Percentiles rank a stretch among this genome's conserved stretches.
Conservation (phyloP, 2,329 filamentous ascomycete species). For the Fusarium coffeatum region DNA sequence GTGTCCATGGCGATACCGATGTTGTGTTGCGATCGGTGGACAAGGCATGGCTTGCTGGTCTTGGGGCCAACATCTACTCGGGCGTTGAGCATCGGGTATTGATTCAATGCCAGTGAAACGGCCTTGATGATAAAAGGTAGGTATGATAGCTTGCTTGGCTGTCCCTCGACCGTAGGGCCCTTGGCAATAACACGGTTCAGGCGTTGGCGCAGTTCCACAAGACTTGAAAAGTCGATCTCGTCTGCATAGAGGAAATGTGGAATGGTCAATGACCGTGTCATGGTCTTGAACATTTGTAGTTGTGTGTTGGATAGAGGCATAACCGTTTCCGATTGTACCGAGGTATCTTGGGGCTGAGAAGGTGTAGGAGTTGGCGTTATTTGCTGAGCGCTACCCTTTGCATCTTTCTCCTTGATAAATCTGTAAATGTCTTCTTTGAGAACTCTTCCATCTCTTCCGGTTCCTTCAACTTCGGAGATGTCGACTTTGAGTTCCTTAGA, state of each 20-base stretch:
- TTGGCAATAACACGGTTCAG: conserved; percentile 74
- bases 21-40: conserved; percentile 88
- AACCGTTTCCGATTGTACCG: conserved; percentile 73
- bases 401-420: conserved; percentile 69
- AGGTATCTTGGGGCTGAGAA: conserved; percentile 41
- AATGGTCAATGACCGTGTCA: conserved; percentile 91
- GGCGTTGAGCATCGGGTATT: conserved; percentile 89
- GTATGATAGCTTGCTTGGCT: conserved; percentile 79
- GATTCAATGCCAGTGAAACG: conserved; percentile 83
- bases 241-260: conserved; percentile 97
- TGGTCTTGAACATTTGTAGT: conserved; percentile 95
- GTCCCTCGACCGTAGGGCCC: conserved; percentile 58
- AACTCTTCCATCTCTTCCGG: conserved; percentile 90
- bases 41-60: conserved; percentile 75
- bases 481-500: conserved; percentile 82
- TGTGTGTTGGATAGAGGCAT: conserved; percentile 82
- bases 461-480: conserved; percentile 82
- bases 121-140: conserved; percentile 97
- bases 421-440: conserved; percentile 90
- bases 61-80: conserved; percentile 73
- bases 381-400: conserved; percentile 43
- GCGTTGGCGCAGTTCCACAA: conserved; percentile 77
- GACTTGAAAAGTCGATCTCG: conserved; percentile 82
- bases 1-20: conserved; percentile 97
- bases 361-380: conserved; percentile 41